phyloP scores from a whole-genome alignment of 306 rosid species.

The Rosa persica region DNA sequence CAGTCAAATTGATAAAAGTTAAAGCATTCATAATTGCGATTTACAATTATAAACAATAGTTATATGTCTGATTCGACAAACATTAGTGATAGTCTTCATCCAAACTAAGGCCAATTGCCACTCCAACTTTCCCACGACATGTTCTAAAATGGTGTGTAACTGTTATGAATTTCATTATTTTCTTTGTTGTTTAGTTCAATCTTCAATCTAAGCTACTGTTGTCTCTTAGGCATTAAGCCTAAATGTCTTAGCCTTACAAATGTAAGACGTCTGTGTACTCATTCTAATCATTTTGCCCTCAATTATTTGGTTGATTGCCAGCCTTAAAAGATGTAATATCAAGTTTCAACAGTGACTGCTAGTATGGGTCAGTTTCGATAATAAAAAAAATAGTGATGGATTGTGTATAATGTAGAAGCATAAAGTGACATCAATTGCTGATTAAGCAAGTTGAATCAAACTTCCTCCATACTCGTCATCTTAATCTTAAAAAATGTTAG shows the following conservation, averaged over 20 bases:
- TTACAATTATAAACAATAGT: too few relatives aligned
- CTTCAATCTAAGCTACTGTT: background rate
- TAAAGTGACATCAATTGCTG: background rate
- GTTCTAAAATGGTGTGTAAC: background rate
- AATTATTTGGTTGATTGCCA: background rate
- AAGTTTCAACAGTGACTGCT: background rate
- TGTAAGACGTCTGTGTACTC: background rate
- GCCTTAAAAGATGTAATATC: background rate
- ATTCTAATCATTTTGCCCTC: constrained; percentile 3
- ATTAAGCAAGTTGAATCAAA: background rate
- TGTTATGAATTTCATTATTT: background rate
- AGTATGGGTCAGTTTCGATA: background rate
- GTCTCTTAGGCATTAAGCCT: background rate
- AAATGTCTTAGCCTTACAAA: background rate
- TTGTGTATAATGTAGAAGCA: background rate
- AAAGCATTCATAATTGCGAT: too few relatives aligned
- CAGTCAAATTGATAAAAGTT: too few relatives aligned
- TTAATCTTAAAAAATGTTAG: too few relatives aligned
- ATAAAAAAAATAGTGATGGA: background rate
- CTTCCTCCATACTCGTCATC: background rate
- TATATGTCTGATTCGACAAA: background rate
- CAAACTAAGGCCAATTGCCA: background rate
- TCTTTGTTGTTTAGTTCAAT: background rate
- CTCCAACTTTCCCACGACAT: background rate
- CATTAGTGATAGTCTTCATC: background rate